Evolutionary conservation across 805 yeast genomes (phyloP), one percentile per base, ranked within the genome.

Genomic region (Zygotorulaspora chibaensis): DNA sequence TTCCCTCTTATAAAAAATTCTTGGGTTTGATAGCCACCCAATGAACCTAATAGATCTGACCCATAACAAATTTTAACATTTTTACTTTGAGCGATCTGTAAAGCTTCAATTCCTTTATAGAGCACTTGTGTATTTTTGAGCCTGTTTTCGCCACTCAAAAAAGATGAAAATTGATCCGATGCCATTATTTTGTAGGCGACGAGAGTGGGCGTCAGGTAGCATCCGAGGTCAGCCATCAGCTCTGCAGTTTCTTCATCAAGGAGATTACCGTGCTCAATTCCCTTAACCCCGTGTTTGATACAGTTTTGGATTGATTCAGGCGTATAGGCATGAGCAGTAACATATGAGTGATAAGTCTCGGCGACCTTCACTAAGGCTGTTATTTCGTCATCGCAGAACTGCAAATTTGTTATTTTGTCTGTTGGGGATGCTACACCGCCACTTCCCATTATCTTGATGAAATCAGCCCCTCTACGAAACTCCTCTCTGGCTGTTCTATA

Each of bases 361-460:
- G 48, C 45, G 15, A 45, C 45, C 28, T 34, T 37, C 11, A 41
- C 45, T 15, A 45, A 18, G 11, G 45, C 48, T 26, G 12, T 35
- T 15, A 45, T 45, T 41, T 45, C 45, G 18, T 41, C 48, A 10
- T 45, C 36, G 37, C 48, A 45, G 20, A 45, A 45, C 13, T 45
- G 48, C 37, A 45, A n/a, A 43, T 45, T 45, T 17, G 48, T n/a
- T 12, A 45, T 41, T 25, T 35, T 45, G 33, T 45, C 48, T 16
- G 48, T 45, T 8, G 48, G 48, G 11, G 48, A 45, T 12, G 48
- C 48, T 9, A 45, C 48, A 35, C 48, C 48, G 8, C 48, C 48
- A 6, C 48, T 38, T 3, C 45, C 48, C 48, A 41, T 45, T 5
- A 45, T 45, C 16, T 45, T 45, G 31, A 45, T 45, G 38, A 45